Conservation (phyloP, 306 rosid species). For the Cyclanthera cordifolia region DNA sequence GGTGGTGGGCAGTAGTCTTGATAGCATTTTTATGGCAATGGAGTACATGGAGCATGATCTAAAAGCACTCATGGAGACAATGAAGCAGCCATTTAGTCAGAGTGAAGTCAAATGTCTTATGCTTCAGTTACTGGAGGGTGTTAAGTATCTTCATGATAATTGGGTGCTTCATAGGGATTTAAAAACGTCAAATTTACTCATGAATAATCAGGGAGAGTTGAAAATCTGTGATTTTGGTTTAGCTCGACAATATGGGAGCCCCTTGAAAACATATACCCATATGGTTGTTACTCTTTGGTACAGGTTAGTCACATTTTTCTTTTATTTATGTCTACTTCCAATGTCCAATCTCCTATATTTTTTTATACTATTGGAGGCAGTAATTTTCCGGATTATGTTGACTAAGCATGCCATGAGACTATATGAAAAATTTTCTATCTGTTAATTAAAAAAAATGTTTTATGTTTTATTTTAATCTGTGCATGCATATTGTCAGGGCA, state of each 20-base stretch:
- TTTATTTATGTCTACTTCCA: constrained; percentile 7
- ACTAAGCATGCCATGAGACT: not conserved
- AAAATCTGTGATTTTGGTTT: constrained; percentile 97
- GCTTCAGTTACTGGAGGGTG: constrained; percentile 89
- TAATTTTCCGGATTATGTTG: not conserved
- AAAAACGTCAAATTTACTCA: constrained; percentile 82
- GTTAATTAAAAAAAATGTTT: not conserved
- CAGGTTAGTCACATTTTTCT: constrained; percentile 44
- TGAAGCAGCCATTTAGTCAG: constrained; percentile 95
- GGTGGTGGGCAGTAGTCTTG: constrained; percentile 94
- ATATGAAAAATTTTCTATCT: not conserved
- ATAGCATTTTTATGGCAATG: constrained; percentile 99
- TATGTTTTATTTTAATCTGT: not conserved
- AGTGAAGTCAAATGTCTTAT: constrained; percentile 98
- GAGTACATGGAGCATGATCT: constrained; percentile 99
- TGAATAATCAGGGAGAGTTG: constrained; percentile 91
- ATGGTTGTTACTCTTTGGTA: constrained; percentile 99
- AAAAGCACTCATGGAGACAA: constrained; percentile 91
- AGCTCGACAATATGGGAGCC: constrained; percentile 99
- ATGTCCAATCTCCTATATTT: not conserved
- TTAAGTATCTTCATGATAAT: constrained; percentile 96
- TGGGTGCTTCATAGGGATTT: constrained; percentile 99
- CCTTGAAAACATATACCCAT: constrained; percentile 92
- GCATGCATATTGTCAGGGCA: constrained; percentile 43
- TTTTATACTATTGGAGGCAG: not conserved